Base-by-base conservation (phyloP, 2,329 filamentous ascomycete species). In the Torrubiellomyces zombiae region DNA sequence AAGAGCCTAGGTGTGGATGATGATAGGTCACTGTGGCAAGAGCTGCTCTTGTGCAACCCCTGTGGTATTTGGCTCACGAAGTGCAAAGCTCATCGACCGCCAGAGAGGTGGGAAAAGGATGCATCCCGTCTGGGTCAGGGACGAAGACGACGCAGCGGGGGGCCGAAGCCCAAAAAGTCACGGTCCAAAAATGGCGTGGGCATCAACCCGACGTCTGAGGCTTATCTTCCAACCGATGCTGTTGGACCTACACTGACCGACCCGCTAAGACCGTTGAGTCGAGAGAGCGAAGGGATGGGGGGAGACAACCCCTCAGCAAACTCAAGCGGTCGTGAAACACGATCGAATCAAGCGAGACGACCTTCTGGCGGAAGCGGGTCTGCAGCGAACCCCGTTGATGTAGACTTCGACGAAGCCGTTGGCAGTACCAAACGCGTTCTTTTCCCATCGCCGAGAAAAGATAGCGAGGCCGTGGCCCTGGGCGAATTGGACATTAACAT, bases 61-160 rank as follows among this genome's bases (percentile, higher is more conserved):
- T 98, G 89, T 46, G 89, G 89, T 11, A 72, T 98, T 20, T 98
- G 83, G 82, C 74, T 98, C 38, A 73, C 75, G 32, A 95, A 94
- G 43, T 82, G 77, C 50, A 82, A 79, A 42, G 64, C 58, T 14
- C 89, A 92, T 58, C 74, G 89, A 7, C 89, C 89, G 3, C 60
- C 71, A 27, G 72, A 86, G 32, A 73, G 75, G 35, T 98, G 86
- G 86, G 75, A 76, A 35, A 79, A 69, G 34, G 63, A 64, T 28
- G 55, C 60, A 17, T 54, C 59, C 16, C 56, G 62, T 17, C 47
- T 67, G 2, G 58, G 55, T 15, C 63, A 63, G 37, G 59, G 60
- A 21, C 55, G 60, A 25, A 58, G 52, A 37, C 67, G 57, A 47
- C 55, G 57, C 28, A 51, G 55, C 7, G 53, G 53, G 9, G 53